A percentile compares a stretch with the other conserved stretches of the same genome.
Evolutionary conservation across 2,329 filamentous ascomycete species (phyloP).

Genomic region (Colletotrichum abscissum): DNA sequence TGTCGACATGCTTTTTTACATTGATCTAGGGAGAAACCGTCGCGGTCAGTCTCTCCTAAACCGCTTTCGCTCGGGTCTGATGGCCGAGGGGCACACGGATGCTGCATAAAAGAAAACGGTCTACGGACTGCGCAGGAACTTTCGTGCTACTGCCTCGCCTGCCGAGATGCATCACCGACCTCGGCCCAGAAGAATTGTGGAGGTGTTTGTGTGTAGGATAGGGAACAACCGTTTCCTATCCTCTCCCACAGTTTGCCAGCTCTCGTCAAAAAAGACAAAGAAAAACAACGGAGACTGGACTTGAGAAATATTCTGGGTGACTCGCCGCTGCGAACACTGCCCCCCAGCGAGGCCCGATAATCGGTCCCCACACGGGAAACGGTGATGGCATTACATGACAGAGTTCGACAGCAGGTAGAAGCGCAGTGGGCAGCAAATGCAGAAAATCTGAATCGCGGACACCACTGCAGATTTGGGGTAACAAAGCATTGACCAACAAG

Average conservation of each 20-base stretch:
- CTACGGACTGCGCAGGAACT: not conserved
- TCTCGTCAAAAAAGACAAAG: not conserved
- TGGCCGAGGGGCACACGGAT: not conserved
- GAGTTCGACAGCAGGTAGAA: not conserved
- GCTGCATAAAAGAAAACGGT: not conserved
- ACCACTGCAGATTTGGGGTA: not conserved
- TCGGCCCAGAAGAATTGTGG: not conserved
- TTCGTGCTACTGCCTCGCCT: not conserved
- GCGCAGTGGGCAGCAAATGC: constrained; percentile 6
- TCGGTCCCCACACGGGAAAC: not conserved
- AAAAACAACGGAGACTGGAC: not conserved
- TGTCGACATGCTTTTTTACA: not conserved
- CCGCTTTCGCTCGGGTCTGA: constrained; percentile 22
- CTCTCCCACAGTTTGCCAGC: not conserved
- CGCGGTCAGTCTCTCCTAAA: not conserved
- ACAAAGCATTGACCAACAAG: not conserved
- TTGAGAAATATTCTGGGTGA: not conserved
- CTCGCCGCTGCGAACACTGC: not conserved
- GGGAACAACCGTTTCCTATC: not conserved
- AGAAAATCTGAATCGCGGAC: constrained; percentile 9
- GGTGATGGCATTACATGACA: constrained; percentile 2
- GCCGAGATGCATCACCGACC: not conserved
- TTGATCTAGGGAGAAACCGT: not conserved
- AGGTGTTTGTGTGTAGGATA: not conserved
- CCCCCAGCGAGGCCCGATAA: not conserved